Evolutionary conservation across 2,329 filamentous ascomycete genomes (phyloP).

Genomic region (Fusarium verrucosum): DNA sequence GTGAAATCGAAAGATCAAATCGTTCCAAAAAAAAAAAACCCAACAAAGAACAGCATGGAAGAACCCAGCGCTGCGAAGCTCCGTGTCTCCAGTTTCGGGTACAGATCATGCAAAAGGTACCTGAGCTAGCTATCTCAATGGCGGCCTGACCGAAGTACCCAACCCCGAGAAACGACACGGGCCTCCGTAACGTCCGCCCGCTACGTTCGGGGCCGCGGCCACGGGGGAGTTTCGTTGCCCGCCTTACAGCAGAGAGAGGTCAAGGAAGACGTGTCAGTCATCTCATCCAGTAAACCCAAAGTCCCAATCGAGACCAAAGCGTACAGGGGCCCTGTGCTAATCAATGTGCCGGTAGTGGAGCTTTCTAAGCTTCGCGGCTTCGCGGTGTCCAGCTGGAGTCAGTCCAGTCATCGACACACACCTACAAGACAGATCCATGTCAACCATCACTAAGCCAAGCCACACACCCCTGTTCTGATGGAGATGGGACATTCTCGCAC

Average conservation of each 20-base stretch:
- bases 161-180: conserved; percentile 28
- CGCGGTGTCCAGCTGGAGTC: conserved; percentile 35
- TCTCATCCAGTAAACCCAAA: not conserved
- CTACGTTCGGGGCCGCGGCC: conserved; percentile 21
- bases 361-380: conserved; percentile 36
- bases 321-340: conserved; percentile 24
- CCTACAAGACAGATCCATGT: conserved; percentile 6
- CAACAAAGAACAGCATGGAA: not conserved
- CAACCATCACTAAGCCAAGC: conserved; percentile 31
- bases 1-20: conserved; percentile 9
- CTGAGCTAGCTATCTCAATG: conserved; percentile 4
- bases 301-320: not conserved
- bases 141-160: conserved; percentile 33
- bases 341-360: conserved; percentile 16
- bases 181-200: conserved; percentile 7
- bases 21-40: conserved; percentile 10
- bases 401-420: conserved; percentile 26
- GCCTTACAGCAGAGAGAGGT: not conserved
- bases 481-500: conserved; percentile 33
- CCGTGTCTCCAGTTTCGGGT: conserved; percentile 22
- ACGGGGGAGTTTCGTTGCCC: conserved; percentile 19
- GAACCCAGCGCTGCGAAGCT: conserved; percentile 16
- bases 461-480: conserved; percentile 24
- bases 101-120: conserved; percentile 23
- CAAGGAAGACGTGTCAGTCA: conserved; percentile 4